Evolutionary conservation across 805 yeast species (phyloP), one percentile per base, ranked within the genome.

Genomic region (Torulaspora franciscae): DNA sequence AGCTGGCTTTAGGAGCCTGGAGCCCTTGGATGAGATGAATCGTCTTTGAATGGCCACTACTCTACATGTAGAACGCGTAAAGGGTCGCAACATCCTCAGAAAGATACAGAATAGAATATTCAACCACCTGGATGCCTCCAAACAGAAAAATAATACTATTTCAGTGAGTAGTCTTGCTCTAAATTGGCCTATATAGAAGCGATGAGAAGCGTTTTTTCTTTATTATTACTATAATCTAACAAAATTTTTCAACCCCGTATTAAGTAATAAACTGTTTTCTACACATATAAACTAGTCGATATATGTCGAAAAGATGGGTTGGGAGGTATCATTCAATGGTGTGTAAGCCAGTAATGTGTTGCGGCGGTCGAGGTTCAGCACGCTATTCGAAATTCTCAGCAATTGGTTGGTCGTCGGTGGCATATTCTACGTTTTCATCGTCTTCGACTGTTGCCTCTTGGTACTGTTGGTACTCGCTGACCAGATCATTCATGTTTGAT

Each of bases 401-500:
- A 43, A 64, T 51, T 41, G 65, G 66, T 55, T 61, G 63, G 42
- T 61, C 64, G 56, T 81, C 87, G 57, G 78, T 81, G 42, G 76
- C 84, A 61, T 77, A 80, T 34, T 81, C 91, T 58, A 79, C 69
- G 55, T 79, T 84, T 59, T 83, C 89, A 52, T 84, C 95, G 47
- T 84, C 85, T 55, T 81, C 90, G 45, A 77, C 75, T 47, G 80
- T 77, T 43, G 83, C 86, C 55, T 83, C 91, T 75, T 88, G 95
- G 72, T 88, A 86, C 71, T 89, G 96, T 72, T 86, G 93, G 66
- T 89, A 82, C 70, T 89, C 96, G 62, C 82, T 79, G 45, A 88
- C 89, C 63, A 89, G 75, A 69, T 89, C 96, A 57, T 77, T 79
- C 89, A 89, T 80, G 66, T 89, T 85, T 44, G 91, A 81, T 71